phyloP scores from a whole-genome alignment of 306 rosid genomes.

The Vicia villosa region DNA sequence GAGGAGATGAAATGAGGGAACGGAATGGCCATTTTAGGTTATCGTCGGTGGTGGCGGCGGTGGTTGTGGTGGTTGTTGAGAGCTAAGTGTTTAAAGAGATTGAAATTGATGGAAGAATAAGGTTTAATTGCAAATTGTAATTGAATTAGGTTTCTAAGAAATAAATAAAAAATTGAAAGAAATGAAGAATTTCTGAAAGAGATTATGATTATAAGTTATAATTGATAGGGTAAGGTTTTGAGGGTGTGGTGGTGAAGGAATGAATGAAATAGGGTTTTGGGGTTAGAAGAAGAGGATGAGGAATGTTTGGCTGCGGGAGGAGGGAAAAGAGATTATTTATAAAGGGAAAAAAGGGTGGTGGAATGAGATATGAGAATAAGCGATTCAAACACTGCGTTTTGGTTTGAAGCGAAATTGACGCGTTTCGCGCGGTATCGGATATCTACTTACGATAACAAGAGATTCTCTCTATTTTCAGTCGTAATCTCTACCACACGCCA shows the following conservation, averaged over 20 bases:
- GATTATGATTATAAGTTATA: neutral
- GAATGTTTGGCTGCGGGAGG: slow-evolving; percentile 10
- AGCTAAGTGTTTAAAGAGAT: neutral
- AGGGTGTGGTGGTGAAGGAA: neutral
- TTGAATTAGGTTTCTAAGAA: neutral
- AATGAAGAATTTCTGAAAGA: neutral
- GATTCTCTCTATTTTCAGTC: neutral
- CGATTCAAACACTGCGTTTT: neutral
- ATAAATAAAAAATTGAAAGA: neutral
- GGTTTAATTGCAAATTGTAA: too few species aligned
- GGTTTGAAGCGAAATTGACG: neutral
- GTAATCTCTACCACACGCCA: neutral
- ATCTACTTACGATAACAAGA: neutral
- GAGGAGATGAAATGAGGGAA: slow-evolving; percentile 57
- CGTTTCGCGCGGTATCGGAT: slow-evolving; percentile 9
- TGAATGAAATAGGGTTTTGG: neutral
- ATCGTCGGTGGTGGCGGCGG: neutral
- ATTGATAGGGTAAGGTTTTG: neutral
- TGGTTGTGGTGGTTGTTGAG: neutral
- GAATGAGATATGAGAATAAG: neutral
- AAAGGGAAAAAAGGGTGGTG: neutral
- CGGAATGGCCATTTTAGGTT: slow-evolving; percentile 53
- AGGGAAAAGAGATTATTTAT: neutral
- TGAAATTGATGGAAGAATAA: neutral
- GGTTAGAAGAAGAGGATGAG: neutral